Percentiles rank a stretch among this genome's conserved stretches.
Conservation (phyloP, 371 early-diverging fungal species). For the Mortierella sp. region DNA sequence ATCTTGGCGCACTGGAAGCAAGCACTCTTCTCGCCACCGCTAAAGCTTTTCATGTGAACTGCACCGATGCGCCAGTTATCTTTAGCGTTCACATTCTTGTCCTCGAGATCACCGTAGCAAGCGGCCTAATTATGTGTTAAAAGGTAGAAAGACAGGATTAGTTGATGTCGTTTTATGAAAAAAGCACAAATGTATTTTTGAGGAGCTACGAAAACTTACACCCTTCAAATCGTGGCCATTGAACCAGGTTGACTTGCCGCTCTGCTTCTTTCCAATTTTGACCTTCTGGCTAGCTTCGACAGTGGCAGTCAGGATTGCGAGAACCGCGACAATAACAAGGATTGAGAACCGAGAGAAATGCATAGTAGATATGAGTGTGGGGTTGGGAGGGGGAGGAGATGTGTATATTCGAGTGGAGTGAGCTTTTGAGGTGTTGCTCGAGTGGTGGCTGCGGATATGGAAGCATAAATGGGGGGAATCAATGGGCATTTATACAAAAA, state of each 20-base stretch:
- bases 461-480: neutral
- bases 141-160: neutral
- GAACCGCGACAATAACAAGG: slow-evolving; percentile 16
- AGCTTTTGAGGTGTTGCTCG: neutral
- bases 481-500: neutral
- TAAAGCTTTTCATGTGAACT: slow-evolving; percentile 19
- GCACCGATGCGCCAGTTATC: slow-evolving; percentile 53
- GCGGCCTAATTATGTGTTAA: slow-evolving; percentile 12
- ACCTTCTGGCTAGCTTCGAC: slow-evolving; percentile 27
- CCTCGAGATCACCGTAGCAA: slow-evolving; percentile 41
- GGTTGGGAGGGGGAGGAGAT: too few species aligned
- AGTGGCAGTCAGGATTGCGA: slow-evolving; percentile 23
- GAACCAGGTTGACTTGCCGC: slow-evolving; percentile 49
- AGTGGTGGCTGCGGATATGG: neutral
- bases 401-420: neutral
- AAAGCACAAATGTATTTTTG: neutral
- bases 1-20: slow-evolving; percentile 54
- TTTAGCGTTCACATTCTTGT: slow-evolving; percentile 31
- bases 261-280: neutral
- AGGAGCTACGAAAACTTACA: slow-evolving; percentile 22
- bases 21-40: slow-evolving; percentile 3
- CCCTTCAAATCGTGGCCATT: slow-evolving; percentile 39
- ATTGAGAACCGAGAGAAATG: slow-evolving; percentile 22
- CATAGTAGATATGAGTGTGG: slow-evolving; percentile 14
- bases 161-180: neutral